Percentiles rank a stretch among this genome's conserved stretches.
These are phyloP conservation scores for Penicillium longicatenatum DNA, from an alignment of 495 filamentous ascomycete species.

Conservation along the genomic window DNA sequence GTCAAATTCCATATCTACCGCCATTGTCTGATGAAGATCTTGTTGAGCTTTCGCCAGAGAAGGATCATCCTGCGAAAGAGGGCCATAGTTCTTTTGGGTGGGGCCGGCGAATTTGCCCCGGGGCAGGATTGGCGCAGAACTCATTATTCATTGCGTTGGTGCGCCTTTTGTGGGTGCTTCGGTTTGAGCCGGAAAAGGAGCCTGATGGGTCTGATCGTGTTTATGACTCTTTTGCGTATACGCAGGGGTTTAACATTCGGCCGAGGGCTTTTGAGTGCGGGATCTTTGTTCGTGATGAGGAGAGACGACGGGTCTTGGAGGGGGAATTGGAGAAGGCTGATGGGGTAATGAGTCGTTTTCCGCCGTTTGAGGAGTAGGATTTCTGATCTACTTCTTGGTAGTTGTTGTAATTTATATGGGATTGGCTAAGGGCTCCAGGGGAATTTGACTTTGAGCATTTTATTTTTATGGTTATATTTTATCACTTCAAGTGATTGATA, in stretches of 20 bases:
- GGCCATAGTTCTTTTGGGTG: conserved; percentile 26
- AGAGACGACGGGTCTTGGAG: conserved; percentile 7
- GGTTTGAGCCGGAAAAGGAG: conserved; percentile 45
- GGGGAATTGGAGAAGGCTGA: conserved; percentile 8
- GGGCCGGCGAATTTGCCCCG: conserved; percentile 33
- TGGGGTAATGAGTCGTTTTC: conserved; percentile 7
- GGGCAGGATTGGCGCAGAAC: conserved; percentile 55
- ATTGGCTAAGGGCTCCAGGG: not conserved
- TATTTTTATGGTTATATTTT: too few species aligned
- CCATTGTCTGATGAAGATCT: conserved; percentile 8
- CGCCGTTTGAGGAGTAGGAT: conserved; percentile 14
- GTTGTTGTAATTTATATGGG: not conserved
- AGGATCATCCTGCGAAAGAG: conserved; percentile 18
- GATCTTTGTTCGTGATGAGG: conserved; percentile 16
- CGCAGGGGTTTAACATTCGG: conserved; percentile 26
- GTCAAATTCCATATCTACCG: conserved; percentile 13
- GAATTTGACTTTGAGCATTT: too few species aligned
- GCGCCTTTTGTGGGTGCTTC: conserved; percentile 56
- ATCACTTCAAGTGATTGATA: too few species aligned
- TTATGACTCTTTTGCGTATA: conserved; percentile 29
- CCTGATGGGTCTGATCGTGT: conserved; percentile 31
- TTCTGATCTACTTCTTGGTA: not conserved
- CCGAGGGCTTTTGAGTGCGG: conserved; percentile 21
- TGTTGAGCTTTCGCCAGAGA: conserved; percentile 6
- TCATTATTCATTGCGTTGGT: conserved; percentile 51